Percentiles rank a stretch among this genome's conserved stretches.
These are phyloP conservation scores for Lentinula novae-zelandiae DNA, from an alignment of 1,284 basidiomycete species.

Conservation along the genomic window DNA sequence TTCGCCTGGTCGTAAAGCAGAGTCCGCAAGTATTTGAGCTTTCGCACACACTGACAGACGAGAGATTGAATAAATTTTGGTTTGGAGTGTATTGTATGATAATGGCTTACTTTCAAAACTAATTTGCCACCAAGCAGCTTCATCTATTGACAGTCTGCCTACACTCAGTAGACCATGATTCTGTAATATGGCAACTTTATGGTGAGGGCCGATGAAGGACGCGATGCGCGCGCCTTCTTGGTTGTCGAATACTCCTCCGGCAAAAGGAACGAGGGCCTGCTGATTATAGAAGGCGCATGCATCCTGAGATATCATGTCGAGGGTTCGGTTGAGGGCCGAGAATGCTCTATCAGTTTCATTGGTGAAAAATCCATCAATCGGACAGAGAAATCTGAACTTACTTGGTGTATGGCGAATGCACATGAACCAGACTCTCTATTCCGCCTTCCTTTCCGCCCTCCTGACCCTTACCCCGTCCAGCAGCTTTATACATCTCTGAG, in stretches of 20 bases:
- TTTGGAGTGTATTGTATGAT: neutral
- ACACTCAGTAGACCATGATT: slow-evolving; percentile 4
- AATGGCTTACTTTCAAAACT: neutral
- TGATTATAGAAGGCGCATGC: slow-evolving; percentile 6
- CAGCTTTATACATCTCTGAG: slow-evolving; percentile 5
- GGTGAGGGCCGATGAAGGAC: neutral
- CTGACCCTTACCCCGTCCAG: slow-evolving; percentile 1
- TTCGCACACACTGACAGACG: slow-evolving; percentile 1
- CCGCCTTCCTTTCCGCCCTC: neutral
- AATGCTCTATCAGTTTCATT: neutral
- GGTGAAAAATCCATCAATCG: neutral
- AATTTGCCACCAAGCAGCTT: slow-evolving; percentile 8
- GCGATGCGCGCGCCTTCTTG: slow-evolving; percentile 9
- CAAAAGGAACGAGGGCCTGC: slow-evolving; percentile 5
- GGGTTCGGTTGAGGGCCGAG: slow-evolving; percentile 2
- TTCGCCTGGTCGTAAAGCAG: neutral
- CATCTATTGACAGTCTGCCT: slow-evolving; percentile 5
- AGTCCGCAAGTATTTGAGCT: slow-evolving; percentile 2
- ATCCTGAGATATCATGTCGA: slow-evolving; percentile 3
- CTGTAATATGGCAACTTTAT: slow-evolving; percentile 5
- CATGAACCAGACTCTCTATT: slow-evolving; percentile 4
- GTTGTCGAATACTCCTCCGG: slow-evolving; percentile 4
- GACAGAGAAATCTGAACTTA: neutral
- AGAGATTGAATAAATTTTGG: neutral
- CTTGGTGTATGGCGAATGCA: slow-evolving; percentile 7